A percentile compares a stretch with the other conserved stretches of the same genome.
These are phyloP conservation scores for Rhodosporidiobolus sp. DNA, from an alignment of 768 basidiomycete species.

Conservation along the genomic window DNA sequence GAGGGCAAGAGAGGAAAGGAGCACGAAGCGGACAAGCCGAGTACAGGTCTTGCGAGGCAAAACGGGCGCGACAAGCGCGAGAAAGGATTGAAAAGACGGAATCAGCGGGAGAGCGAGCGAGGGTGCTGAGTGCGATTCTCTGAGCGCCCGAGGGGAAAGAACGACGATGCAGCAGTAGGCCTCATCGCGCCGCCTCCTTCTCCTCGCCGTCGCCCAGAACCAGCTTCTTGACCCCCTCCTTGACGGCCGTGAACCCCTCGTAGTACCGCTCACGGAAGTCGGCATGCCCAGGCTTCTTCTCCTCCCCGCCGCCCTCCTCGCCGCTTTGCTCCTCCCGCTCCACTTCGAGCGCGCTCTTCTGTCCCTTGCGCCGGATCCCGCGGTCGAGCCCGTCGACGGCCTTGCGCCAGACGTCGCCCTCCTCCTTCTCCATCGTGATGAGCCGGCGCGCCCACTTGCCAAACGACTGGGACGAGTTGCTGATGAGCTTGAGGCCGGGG, in stretches of 20 bases:
- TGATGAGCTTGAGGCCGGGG: slow-evolving; percentile 81
- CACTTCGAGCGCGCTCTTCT: slow-evolving; percentile 33
- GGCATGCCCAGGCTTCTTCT: slow-evolving; percentile 72
- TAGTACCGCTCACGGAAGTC: slow-evolving; percentile 88
- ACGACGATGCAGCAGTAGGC: background rate
- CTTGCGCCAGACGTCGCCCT: slow-evolving; percentile 17
- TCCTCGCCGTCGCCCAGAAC: background rate
- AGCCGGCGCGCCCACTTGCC: slow-evolving; percentile 91
- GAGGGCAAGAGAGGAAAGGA: too few relatives aligned
- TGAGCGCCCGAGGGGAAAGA: too few relatives aligned
- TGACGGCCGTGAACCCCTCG: slow-evolving; percentile 59
- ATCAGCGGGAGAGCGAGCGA: too few relatives aligned
- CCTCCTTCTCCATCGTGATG: slow-evolving; percentile 80
- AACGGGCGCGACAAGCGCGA: too few relatives aligned
- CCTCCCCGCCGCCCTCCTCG: slow-evolving; percentile 21
- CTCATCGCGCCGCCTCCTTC: background rate
- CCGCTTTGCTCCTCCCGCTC: slow-evolving; percentile 15
- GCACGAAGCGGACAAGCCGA: too few relatives aligned
- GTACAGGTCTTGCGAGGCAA: too few relatives aligned
- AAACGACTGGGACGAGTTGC: slow-evolving; percentile 87
- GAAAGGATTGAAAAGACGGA: too few relatives aligned
- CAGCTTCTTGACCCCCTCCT: slow-evolving; percentile 13
- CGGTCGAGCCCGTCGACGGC: slow-evolving; percentile 55
- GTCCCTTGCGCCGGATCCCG: slow-evolving; percentile 53
- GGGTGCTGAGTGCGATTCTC: too few relatives aligned